Conservation (phyloP, 192 early-diverging fungal genomes). For the Allomyces macrogynus region DNA sequence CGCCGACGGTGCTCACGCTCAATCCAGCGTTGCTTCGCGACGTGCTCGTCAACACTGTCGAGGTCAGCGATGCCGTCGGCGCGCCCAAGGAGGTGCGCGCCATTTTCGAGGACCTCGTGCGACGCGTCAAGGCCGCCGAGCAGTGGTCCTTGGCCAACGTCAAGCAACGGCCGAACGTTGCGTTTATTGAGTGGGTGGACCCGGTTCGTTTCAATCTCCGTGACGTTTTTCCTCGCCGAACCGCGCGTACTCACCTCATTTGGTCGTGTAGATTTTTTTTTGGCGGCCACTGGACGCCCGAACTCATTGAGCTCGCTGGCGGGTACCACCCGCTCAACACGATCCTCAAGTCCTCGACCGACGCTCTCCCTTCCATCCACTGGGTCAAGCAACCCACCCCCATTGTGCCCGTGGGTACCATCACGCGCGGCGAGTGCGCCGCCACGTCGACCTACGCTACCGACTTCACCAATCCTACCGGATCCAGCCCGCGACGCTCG, state of each 20-base stretch:
- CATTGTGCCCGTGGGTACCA: too few relatives aligned
- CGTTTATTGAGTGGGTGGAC: conserved; percentile 31
- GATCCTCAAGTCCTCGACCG: conserved; percentile 6
- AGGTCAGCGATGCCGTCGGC: conserved; percentile 20
- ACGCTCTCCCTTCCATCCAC: neutral
- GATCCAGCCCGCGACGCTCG: conserved; percentile 9
- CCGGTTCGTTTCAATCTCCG: conserved; percentile 4
- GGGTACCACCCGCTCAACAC: conserved; percentile 17
- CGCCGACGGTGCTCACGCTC: conserved; percentile 24
- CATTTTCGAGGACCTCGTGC: neutral
- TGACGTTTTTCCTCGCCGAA: too few relatives aligned
- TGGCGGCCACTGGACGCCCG: conserved; percentile 27
- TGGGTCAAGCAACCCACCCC: neutral
- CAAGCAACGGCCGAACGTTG: conserved; percentile 7
- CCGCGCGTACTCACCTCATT: too few relatives aligned
- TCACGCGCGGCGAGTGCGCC: too few relatives aligned
- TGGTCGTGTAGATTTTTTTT: conserved; percentile 9
- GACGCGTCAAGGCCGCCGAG: neutral
- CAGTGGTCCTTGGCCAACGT: neutral
- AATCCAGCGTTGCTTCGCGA: conserved; percentile 25
- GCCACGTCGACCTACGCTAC: neutral
- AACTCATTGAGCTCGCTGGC: conserved; percentile 29
- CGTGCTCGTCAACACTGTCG: conserved; percentile 19
- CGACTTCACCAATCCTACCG: neutral
- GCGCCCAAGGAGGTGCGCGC: conserved; percentile 6